Evolutionary conservation across 257 asterid species (phyloP), one percentile per base, ranked within the genome.

Genomic region (Solanum appendiculatum): DNA sequence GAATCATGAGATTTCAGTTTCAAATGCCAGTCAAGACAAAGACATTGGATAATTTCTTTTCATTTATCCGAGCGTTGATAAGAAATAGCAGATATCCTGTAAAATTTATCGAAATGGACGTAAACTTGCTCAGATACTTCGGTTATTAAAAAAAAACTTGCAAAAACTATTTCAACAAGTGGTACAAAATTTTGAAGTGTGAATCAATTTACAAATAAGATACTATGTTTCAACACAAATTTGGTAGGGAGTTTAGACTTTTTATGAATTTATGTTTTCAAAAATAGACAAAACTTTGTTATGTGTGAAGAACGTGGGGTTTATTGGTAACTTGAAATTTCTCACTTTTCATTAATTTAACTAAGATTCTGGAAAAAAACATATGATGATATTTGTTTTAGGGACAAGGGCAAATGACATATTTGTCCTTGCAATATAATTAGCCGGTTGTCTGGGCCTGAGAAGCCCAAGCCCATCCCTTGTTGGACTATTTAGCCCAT

Each of bases 81-180:
- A n/a, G n/a, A n/a, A n/a, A 0, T 66, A 68, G 1, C 36, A 14
- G 2, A 0, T 14, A 29, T 1, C 9, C 0, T 0, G 2, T 14
- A 14, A 27, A 66, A 66, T 66, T 66, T 1, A 0, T 66, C 3
- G 0, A 66, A 11, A 6, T 66, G 0, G 7, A 12, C 3, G 0
- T 1, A 11, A 63, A 25, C 15, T 23, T 6, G 23, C 27, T 58
- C 14, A 4, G 0, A 60, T 60, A 60, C 31, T 16, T 9, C 1
- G 0, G 0, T 63, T 25, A 0, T n/a, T 4, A 63, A 63, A 63
- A n/a, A n/a, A 0, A 56, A n/a, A n/a, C n/a, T n/a, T n/a, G n/a
- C n/a, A n/a, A n/a, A n/a, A 56, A 56, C 12, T 20, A 56, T 8
- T 3, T 56, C 3, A 56, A 54, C 5, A 54, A 56, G 25, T 7